Evolutionary conservation across 371 early-diverging fungal genomes (phyloP), one percentile per base, ranked within the genome.

Genomic region (Polyrhizophydium stewartii): DNA sequence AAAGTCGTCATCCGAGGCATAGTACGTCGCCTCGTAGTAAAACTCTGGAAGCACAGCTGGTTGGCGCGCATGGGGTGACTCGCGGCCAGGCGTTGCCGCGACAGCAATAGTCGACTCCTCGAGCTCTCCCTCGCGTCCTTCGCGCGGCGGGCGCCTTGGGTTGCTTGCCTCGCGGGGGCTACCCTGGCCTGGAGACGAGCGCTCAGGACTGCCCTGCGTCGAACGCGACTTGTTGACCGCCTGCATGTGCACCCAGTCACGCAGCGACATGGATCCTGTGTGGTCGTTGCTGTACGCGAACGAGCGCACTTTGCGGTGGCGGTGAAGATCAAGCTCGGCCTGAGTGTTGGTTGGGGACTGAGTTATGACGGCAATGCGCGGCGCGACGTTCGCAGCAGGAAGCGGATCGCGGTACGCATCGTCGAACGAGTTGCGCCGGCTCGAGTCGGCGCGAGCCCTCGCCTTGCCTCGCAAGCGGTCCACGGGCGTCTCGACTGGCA

Each of bases 1-100:
- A 63, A 87, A 92, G 63, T 92, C 92, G 69, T 91, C 90, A 67
- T 92, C 92, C 25, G 87, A 83, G 1, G 85, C 90, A 57, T 84
- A 74, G 68, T 66, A 78, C 25, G 59, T 56, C 5, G 78, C 78
- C 38, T 60, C 58, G 55, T 66, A 76, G 53, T 59, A 70, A 9
- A 67, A 47, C 32, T 53, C 53, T 35, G 35, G 35, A 25, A 35
- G 53, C 51, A 31, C n/a, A n/a, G n/a, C n/a, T n/a, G n/a, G n/a
- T n/a, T n/a, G n/a, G n/a, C n/a, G n/a, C n/a, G n/a, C n/a, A n/a
- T n/a, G n/a, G n/a, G n/a, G n/a, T n/a, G n/a, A n/a, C n/a, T n/a
- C n/a, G n/a, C n/a, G n/a, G n/a, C n/a, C n/a, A n/a, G 43, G 16
- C 16, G 43, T 43, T 16, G 43, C 43, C n/a, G 43, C 43, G 17